Percentiles rank a stretch among this genome's conserved stretches.
Evolutionary conservation across 106 monocot species (phyloP).

Genomic region (Allium cepa): DNA sequence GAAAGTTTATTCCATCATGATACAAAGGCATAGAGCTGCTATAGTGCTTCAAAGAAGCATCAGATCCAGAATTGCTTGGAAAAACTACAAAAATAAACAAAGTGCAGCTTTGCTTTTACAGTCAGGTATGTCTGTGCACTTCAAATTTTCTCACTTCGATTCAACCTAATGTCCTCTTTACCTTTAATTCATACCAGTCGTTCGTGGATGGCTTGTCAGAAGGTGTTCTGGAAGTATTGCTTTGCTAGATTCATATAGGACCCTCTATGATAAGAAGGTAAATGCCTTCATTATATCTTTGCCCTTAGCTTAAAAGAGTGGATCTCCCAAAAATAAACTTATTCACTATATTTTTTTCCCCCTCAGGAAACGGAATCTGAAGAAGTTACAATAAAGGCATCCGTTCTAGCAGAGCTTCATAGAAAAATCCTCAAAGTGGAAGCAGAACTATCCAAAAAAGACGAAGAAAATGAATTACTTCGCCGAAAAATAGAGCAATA

Average conservation of each 20-base stretch:
- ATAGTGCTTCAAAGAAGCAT: slow-evolving; percentile 54
- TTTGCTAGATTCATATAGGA: slow-evolving; percentile 22
- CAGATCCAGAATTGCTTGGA: slow-evolving; percentile 40
- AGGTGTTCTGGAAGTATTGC: slow-evolving; percentile 54
- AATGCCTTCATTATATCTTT: background rate
- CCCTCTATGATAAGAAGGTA: slow-evolving; percentile 48
- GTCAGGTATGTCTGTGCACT: slow-evolving; percentile 44
- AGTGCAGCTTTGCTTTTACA: slow-evolving; percentile 75
- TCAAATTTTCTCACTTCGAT: background rate
- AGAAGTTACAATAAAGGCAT: slow-evolving; percentile 73
- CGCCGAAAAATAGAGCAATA: slow-evolving; percentile 82
- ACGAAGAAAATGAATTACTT: slow-evolving; percentile 87
- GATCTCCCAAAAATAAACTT: too few species aligned
- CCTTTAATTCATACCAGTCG: slow-evolving; percentile 24
- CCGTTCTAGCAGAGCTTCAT: slow-evolving; percentile 81
- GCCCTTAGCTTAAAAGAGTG: too few species aligned
- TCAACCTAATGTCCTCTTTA: background rate
- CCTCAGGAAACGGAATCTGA: slow-evolving; percentile 38
- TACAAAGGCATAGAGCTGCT: slow-evolving; percentile 61
- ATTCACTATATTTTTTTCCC: background rate
- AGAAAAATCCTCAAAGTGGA: slow-evolving; percentile 80
- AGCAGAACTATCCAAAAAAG: slow-evolving; percentile 56
- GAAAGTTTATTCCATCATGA: slow-evolving; percentile 34
- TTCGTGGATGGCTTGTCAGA: slow-evolving; percentile 82
- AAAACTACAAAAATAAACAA: slow-evolving; percentile 30